phyloP scores from a whole-genome alignment of 2,329 filamentous ascomycete genomes.

The Malbranchea zuffiana region DNA sequence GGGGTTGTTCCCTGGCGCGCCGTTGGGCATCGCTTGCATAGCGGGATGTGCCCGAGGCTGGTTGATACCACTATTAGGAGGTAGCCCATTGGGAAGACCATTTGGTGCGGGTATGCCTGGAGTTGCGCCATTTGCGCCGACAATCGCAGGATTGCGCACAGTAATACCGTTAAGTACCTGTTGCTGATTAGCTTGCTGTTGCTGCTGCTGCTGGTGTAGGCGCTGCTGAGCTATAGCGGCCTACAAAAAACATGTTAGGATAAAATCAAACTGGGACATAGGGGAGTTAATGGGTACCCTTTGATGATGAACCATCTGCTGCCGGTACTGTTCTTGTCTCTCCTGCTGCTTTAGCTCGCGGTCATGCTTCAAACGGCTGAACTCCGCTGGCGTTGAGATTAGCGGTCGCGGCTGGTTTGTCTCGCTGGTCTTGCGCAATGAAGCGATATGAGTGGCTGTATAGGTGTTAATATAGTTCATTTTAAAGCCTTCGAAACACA shows the following conservation, averaged over 20 bases:
- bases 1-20: slow-evolving; percentile 38
- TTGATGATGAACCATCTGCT: slow-evolving; percentile 50
- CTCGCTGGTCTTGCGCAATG: slow-evolving; percentile 72
- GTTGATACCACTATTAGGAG: slow-evolving; percentile 22
- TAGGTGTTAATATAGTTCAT: slow-evolving; percentile 14
- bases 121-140: slow-evolving; percentile 21
- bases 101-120: slow-evolving; percentile 6
- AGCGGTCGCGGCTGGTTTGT: slow-evolving; percentile 47
- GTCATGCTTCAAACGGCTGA: slow-evolving; percentile 80
- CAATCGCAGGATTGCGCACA: slow-evolving; percentile 40
- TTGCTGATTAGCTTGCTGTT: slow-evolving; percentile 6
- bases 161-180: slow-evolving; percentile 4
- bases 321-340: slow-evolving; percentile 49
- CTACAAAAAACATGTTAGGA: slow-evolving; percentile 18
- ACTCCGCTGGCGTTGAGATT: slow-evolving; percentile 73
- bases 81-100: slow-evolving; percentile 18
- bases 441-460: slow-evolving; percentile 56
- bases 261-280: slow-evolving; percentile 5
- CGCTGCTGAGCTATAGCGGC: slow-evolving; percentile 36
- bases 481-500: slow-evolving; percentile 15
- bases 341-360: slow-evolving; percentile 59
- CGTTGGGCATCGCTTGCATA: slow-evolving; percentile 34
- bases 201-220: slow-evolving; percentile 24
- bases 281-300: slow-evolving; percentile 30
- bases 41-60: slow-evolving; percentile 29